Percentiles rank a stretch among this genome's conserved stretches.
phyloP scores from a whole-genome alignment of 352 stramenopile genomes.

The Globisporangium canariense region DNA sequence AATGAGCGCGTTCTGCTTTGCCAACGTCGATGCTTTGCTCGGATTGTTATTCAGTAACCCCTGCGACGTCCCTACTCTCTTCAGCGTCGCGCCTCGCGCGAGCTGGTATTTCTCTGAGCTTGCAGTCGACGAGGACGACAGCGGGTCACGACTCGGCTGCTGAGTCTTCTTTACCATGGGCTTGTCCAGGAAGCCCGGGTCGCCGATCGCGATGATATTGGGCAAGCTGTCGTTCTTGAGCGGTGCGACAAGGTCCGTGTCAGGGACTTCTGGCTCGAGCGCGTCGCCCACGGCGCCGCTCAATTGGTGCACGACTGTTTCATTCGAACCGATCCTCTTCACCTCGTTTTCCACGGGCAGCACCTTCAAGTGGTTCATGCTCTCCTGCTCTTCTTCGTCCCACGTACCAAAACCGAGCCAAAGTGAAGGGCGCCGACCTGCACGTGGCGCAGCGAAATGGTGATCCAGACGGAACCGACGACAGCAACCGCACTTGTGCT shows the following conservation, averaged over 20 bases:
- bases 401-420: background rate
- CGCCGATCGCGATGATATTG: slow-evolving; percentile 8
- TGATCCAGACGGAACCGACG: background rate
- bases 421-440: background rate
- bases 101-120: background rate
- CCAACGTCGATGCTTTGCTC: slow-evolving; percentile 6
- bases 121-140: background rate
- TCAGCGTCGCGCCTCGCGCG: background rate
- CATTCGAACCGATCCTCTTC: slow-evolving; percentile 5
- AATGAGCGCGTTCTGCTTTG: slow-evolving; percentile 19
- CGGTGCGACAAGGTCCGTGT: slow-evolving; percentile 14
- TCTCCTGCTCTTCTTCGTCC: background rate
- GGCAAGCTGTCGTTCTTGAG: slow-evolving; percentile 15
- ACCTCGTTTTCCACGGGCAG: slow-evolving; percentile 15
- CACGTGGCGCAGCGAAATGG: background rate
- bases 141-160: background rate
- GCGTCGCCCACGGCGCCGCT: background rate
- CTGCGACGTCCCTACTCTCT: slow-evolving; percentile 2
- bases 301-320: slow-evolving; percentile 9
- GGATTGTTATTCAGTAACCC: background rate
- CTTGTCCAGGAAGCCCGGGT: slow-evolving; percentile 12
- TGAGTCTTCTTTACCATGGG: slow-evolving; percentile 13
- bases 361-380: slow-evolving; percentile 17
- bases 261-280: background rate
- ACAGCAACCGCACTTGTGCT: background rate